phyloP scores from a whole-genome alignment of 495 filamentous ascomycete genomes.

The Copromyces sp. region DNA sequence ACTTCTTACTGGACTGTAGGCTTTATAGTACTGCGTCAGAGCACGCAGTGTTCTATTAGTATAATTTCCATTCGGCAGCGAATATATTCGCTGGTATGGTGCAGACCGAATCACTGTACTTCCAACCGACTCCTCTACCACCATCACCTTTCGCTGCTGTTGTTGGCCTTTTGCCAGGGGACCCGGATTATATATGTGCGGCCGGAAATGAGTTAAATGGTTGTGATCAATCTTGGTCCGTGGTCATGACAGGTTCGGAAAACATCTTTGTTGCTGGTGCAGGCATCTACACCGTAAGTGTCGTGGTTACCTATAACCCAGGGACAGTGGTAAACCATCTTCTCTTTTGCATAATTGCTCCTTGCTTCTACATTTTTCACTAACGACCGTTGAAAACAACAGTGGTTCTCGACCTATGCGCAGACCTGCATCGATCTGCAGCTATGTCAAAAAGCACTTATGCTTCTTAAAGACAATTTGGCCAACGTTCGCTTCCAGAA shows the following conservation, averaged over 20 bases:
- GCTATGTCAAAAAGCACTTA: conserved; percentile 72
- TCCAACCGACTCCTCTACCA: conserved; percentile 66
- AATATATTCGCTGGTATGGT: conserved; percentile 72
- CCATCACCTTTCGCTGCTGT: conserved; percentile 42
- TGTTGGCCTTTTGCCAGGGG: conserved; percentile 8
- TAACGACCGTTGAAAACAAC: conserved; percentile 52
- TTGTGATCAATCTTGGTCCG: conserved; percentile 17
- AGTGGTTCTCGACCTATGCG: conserved; percentile 50
- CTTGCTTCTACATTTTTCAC: conserved; percentile 29
- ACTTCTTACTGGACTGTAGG: too few relatives aligned
- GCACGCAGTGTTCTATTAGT: conserved; percentile 74
- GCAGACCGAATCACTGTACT: conserved; percentile 85
- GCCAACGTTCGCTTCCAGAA: conserved; percentile 40
- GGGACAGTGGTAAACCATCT: too few relatives aligned
- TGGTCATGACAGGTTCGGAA: conserved; percentile 9
- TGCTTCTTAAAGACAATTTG: conserved; percentile 54
- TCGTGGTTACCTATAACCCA: conserved; percentile 11
- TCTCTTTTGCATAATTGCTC: too few relatives aligned
- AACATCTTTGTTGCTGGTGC: conserved; percentile 14
- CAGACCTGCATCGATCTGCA: conserved; percentile 61
- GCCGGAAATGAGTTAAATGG: not conserved
- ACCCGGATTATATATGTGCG: conserved; percentile 9
- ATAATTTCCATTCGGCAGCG: conserved; percentile 60
- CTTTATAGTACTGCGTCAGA: conserved; percentile 28
- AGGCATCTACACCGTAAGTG: conserved; percentile 10